phyloP scores from a whole-genome alignment of 2,329 filamentous ascomycete genomes.

The Cladophialophora chaetospira region DNA sequence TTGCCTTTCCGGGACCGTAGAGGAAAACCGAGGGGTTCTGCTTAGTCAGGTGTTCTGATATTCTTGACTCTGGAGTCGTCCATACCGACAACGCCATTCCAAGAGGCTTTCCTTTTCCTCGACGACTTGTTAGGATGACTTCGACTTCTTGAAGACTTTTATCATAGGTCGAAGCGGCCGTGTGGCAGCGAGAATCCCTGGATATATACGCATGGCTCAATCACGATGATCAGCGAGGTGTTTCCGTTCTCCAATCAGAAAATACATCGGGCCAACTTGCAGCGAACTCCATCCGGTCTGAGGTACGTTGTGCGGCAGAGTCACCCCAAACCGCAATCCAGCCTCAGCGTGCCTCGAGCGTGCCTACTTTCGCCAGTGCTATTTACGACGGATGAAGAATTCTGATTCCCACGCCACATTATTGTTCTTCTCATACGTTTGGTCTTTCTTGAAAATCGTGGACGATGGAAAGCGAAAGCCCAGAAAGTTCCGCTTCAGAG shows the following conservation, averaged over 20 bases:
- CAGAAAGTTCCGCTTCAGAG: slow-evolving; percentile 18
- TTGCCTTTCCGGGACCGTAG: slow-evolving; percentile 42
- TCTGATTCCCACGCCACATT: background rate
- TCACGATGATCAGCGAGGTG: slow-evolving; percentile 2
- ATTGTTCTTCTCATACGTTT: background rate
- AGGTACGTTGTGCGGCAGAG: background rate
- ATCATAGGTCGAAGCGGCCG: background rate
- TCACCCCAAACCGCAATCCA: background rate
- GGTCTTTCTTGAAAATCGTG: background rate
- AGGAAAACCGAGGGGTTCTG: slow-evolving; percentile 48
- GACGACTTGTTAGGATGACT: background rate
- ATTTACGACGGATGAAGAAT: background rate
- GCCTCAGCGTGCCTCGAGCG: background rate
- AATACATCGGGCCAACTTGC: slow-evolving; percentile 19
- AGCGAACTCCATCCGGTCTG: too few relatives aligned
- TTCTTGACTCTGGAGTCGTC: background rate
- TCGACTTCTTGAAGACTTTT: background rate
- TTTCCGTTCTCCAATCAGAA: background rate
- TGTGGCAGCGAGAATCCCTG: background rate
- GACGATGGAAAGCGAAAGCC: slow-evolving; percentile 14
- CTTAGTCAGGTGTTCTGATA: background rate
- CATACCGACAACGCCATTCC: slow-evolving; percentile 12
- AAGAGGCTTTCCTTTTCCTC: background rate
- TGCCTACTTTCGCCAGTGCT: slow-evolving; percentile 2
- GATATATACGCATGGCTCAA: slow-evolving; percentile 8